Evolutionary conservation across 2,329 filamentous ascomycete species (phyloP).

Genomic region (Paecilomyces variotii): DNA sequence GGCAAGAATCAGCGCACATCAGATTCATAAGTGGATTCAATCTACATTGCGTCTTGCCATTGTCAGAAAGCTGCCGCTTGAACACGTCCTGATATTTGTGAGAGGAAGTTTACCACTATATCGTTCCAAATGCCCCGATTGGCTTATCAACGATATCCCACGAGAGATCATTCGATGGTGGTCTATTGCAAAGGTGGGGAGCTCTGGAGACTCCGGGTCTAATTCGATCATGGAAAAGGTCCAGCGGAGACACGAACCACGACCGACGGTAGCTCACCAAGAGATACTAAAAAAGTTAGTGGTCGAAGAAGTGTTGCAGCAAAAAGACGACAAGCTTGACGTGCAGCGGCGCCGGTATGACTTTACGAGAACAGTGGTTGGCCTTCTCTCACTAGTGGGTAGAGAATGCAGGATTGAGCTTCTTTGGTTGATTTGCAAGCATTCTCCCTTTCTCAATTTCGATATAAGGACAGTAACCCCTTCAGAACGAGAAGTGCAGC

Average conservation of each 20-base stretch:
- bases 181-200: not conserved
- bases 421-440: not conserved
- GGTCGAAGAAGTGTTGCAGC: not conserved
- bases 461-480: not conserved
- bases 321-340: not conserved
- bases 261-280: not conserved
- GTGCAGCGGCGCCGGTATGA: not conserved
- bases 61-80: not conserved
- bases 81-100: not conserved
- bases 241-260: not conserved
- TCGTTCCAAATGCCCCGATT: not conserved
- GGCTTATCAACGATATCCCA: not conserved
- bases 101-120: not conserved
- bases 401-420: not conserved
- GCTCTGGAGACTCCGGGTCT: not conserved
- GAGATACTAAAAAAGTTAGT: not conserved
- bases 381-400: not conserved
- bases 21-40: not conserved
- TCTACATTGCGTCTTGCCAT: not conserved
- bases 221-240: not conserved
- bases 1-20: not conserved
- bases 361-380: not conserved
- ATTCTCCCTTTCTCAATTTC: not conserved
- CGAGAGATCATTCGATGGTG: not conserved
- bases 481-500: not conserved